phyloP scores from a whole-genome alignment of 805 yeast species.

The Yarrowia hollandica region DNA sequence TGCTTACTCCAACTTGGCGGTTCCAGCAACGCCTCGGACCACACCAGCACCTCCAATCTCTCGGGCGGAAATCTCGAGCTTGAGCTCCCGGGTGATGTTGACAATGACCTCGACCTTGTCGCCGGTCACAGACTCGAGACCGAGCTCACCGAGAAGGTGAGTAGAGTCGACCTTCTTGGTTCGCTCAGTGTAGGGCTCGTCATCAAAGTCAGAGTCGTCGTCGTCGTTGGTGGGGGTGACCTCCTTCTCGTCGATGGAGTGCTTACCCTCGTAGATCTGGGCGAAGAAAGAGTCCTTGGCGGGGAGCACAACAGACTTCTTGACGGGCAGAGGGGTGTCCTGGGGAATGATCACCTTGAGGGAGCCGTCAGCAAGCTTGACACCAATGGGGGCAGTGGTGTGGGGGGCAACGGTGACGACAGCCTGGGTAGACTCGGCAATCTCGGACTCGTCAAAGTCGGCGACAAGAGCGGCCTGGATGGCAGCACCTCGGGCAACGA shows the following conservation, averaged over 20 bases:
- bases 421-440: constrained; percentile 80
- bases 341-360: constrained; percentile 73
- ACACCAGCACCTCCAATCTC: constrained; percentile 37
- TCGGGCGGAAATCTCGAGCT: constrained; percentile 60
- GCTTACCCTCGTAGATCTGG: constrained; percentile 81
- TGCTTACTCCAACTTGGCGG: constrained; percentile 26
- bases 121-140: constrained; percentile 67
- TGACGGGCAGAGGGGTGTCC: constrained; percentile 89
- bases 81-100: constrained; percentile 65
- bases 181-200: constrained; percentile 85
- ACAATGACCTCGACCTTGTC: constrained; percentile 63
- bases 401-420: constrained; percentile 88
- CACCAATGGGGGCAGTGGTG: constrained; percentile 77
- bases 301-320: constrained; percentile 66
- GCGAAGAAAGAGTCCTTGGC: constrained; percentile 64
- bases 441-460: constrained; percentile 80
- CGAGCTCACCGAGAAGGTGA: constrained; percentile 72
- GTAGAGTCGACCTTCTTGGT: constrained; percentile 75
- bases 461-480: constrained; percentile 84
- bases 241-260: constrained; percentile 55
- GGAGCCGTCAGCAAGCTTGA: constrained; percentile 68
- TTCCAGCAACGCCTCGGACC: constrained; percentile 35
- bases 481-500: constrained; percentile 92
- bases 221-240: constrained; percentile 61
- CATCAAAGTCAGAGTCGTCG: constrained; percentile 61